These are phyloP conservation scores for Ophiostoma novo-ulmi DNA, from an alignment of 2,329 filamentous ascomycete genomes.

Conservation along the genomic window DNA sequence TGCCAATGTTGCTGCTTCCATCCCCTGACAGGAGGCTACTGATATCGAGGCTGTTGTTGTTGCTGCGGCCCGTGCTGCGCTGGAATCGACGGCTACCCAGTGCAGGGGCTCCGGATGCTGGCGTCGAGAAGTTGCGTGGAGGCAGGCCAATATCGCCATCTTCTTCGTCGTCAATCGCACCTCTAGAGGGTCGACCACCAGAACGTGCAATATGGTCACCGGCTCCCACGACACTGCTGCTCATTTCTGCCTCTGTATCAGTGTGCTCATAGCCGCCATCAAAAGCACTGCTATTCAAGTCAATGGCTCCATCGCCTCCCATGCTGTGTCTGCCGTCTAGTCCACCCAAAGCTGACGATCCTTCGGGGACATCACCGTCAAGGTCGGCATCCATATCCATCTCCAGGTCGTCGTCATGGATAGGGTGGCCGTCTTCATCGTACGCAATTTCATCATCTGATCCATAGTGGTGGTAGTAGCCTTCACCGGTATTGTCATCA, in stretches of 20 bases:
- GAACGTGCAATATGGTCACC: background rate
- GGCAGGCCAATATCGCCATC: background rate
- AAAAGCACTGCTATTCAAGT: conserved; percentile 21
- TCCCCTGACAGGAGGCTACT: conserved; percentile 52
- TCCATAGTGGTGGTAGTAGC: background rate
- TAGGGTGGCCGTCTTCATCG: conserved; percentile 19
- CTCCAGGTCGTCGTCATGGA: conserved; percentile 33
- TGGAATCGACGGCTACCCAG: conserved; percentile 17
- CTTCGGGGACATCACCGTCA: conserved; percentile 66
- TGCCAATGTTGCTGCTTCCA: conserved; percentile 54
- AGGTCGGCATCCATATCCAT: conserved; percentile 64
- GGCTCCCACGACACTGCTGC: conserved; percentile 33
- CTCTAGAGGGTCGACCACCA: background rate
- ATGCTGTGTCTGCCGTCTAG: background rate
- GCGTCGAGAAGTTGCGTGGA: background rate
- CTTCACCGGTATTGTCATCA: background rate
- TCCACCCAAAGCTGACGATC: conserved; percentile 38
- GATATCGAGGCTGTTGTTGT: conserved; percentile 52
- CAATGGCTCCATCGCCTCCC: conserved; percentile 16
- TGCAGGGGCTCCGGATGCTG: background rate
- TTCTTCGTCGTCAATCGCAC: background rate
- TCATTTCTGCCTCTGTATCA: conserved; percentile 63
- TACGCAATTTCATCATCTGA: background rate
- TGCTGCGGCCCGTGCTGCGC: conserved; percentile 33
- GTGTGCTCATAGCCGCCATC: conserved; percentile 65